Conservation (phyloP, 2,329 filamentous ascomycete species). For the Penicillium hordei region DNA sequence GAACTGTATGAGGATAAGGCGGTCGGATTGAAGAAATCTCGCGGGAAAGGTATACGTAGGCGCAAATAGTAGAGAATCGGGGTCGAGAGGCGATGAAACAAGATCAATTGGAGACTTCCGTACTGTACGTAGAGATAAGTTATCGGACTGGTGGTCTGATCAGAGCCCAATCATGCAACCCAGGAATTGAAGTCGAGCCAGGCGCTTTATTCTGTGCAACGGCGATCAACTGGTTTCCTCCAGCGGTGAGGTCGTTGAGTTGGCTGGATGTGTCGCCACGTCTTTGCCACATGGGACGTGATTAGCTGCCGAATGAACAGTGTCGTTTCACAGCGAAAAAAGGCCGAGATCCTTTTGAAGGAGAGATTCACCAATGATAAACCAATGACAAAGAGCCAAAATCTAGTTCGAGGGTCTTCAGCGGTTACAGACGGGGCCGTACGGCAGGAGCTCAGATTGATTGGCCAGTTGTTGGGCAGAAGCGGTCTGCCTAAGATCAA, state of each 20-base stretch:
- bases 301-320: neutral
- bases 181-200: neutral
- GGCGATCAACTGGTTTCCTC: neutral
- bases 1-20: neutral
- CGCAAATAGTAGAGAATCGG: neutral
- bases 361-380: neutral
- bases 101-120: neutral
- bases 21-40: neutral
- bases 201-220: neutral
- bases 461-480: neutral
- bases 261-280: slow-evolving; percentile 8
- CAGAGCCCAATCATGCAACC: slow-evolving; percentile 6
- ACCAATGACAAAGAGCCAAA: neutral
- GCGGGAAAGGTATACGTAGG: neutral
- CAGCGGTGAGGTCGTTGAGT: slow-evolving; percentile 8
- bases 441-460: neutral
- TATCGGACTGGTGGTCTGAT: slow-evolving; percentile 3
- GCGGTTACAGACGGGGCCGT: neutral
- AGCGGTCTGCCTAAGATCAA: neutral
- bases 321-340: neutral
- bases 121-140: neutral
- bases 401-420: neutral
- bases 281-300: slow-evolving; percentile 1
- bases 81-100: neutral
- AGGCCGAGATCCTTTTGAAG: neutral